These are phyloP conservation scores for Hypoxylon sp. DNA, from an alignment of 2,329 filamentous ascomycete genomes.

Conservation along the genomic window DNA sequence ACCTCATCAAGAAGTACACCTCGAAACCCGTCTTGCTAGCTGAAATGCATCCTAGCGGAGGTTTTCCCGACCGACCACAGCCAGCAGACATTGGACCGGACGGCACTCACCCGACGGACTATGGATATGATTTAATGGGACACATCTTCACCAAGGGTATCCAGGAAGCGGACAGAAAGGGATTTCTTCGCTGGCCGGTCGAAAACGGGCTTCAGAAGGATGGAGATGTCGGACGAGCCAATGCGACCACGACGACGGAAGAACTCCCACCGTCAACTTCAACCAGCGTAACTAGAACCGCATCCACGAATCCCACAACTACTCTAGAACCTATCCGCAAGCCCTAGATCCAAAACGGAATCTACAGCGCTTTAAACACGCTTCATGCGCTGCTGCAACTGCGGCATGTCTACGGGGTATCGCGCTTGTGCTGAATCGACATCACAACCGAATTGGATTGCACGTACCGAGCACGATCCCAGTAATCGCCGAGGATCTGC, in stretches of 20 bases:
- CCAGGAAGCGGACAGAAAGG: constrained; percentile 47
- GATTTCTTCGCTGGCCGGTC: constrained; percentile 49
- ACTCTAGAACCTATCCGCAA: background rate
- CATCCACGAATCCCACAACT: constrained; percentile 1
- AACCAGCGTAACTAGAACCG: constrained; percentile 3
- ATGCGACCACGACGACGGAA: constrained; percentile 29
- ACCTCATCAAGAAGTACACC: constrained; percentile 47
- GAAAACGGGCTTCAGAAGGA: constrained; percentile 48
- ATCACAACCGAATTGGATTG: background rate
- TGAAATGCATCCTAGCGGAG: constrained; percentile 52
- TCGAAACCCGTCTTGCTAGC: constrained; percentile 52
- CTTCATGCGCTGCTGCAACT: background rate
- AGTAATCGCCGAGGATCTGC: constrained; percentile 20
- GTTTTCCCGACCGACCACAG: constrained; percentile 46
- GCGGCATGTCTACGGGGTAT: background rate
- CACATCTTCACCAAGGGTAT: constrained; percentile 49
- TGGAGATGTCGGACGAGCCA: constrained; percentile 46
- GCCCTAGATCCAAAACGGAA: background rate
- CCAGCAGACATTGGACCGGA: constrained; percentile 50
- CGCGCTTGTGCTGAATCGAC: background rate
- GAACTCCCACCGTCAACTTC: constrained; percentile 32
- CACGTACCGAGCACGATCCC: background rate
- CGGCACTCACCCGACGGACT: constrained; percentile 50
- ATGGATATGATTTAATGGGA: constrained; percentile 52
- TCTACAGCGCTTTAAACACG: background rate